phyloP scores from a whole-genome alignment of 2,329 filamentous ascomycete species.

The Alternaria sp. region DNA sequence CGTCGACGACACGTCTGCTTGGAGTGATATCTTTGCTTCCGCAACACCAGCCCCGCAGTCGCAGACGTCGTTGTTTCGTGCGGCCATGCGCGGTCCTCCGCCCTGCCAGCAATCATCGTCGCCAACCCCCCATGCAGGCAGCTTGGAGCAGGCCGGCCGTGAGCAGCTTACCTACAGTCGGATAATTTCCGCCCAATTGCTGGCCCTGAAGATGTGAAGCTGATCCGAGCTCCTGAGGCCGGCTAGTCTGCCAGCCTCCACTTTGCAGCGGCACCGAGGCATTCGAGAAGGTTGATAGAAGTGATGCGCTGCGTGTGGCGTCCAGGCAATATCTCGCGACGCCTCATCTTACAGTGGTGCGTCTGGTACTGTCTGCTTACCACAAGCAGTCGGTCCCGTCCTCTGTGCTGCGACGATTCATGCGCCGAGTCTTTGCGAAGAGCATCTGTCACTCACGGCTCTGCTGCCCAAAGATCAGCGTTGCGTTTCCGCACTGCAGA shows the following conservation, averaged over 20 bases:
- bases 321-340: conserved; percentile 6
- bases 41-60: conserved; percentile 13
- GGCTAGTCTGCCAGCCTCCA: conserved; percentile 24
- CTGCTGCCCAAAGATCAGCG: conserved; percentile 21
- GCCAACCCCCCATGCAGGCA: conserved; percentile 12
- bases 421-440: conserved; percentile 2
- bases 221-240: conserved; percentile 30
- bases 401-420: neutral
- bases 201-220: conserved; percentile 27
- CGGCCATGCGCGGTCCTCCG: conserved; percentile 37
- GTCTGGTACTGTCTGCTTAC: conserved; percentile 6
- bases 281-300: conserved; percentile 49
- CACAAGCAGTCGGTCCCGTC: neutral
- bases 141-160: conserved; percentile 18
- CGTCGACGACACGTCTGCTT: conserved; percentile 14
- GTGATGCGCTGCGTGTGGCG: conserved; percentile 40
- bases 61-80: conserved; percentile 23
- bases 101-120: conserved; percentile 13
- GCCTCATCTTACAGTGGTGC: neutral
- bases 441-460: conserved; percentile 7
- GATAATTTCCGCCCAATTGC: conserved; percentile 40
- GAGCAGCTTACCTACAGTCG: conserved; percentile 25
- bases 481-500: conserved; percentile 14
- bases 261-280: conserved; percentile 25
- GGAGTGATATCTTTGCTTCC: conserved; percentile 6